Conservation (phyloP, 805 yeast species). For the Barnettozyma pratensis region DNA sequence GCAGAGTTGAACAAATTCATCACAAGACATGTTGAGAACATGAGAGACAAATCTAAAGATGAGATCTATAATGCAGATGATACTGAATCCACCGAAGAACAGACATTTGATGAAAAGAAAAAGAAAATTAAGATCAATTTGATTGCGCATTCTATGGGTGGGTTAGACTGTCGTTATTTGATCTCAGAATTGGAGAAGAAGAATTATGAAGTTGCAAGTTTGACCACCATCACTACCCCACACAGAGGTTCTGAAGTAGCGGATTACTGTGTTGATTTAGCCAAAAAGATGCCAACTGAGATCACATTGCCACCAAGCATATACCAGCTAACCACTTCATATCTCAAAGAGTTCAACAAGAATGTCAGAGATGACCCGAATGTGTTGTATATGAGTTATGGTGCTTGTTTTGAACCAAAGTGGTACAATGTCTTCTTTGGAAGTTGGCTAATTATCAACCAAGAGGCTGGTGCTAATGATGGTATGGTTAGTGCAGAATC, state of each 20-base stretch:
- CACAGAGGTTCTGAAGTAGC: slow-evolving; percentile 86
- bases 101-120: slow-evolving; percentile 15
- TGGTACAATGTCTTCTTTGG: slow-evolving; percentile 56
- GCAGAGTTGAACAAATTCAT: slow-evolving; percentile 48
- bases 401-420: slow-evolving; percentile 63
- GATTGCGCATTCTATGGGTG: slow-evolving; percentile 94
- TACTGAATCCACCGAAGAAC: slow-evolving; percentile 1
- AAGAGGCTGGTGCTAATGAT: slow-evolving; percentile 58
- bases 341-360: slow-evolving; percentile 50
- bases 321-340: slow-evolving; percentile 59
- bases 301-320: slow-evolving; percentile 38
- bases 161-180: slow-evolving; percentile 75
- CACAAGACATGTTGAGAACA: slow-evolving; percentile 18
- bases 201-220: slow-evolving; percentile 56
- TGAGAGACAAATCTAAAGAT: slow-evolving; percentile 18
- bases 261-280: slow-evolving; percentile 47
- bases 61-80: slow-evolving; percentile 22
- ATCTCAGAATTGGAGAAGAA: slow-evolving; percentile 46
- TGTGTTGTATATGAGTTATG: slow-evolving; percentile 78
- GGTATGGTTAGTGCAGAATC: slow-evolving; percentile 80
- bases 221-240: slow-evolving; percentile 86
- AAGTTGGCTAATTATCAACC: slow-evolving; percentile 59
- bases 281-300: slow-evolving; percentile 17
- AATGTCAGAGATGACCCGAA: slow-evolving; percentile 47
- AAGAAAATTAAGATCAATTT: slow-evolving; percentile 55